Evolutionary conservation across 257 asterid genomes (phyloP).

Genomic region (Catharanthus roseus): DNA sequence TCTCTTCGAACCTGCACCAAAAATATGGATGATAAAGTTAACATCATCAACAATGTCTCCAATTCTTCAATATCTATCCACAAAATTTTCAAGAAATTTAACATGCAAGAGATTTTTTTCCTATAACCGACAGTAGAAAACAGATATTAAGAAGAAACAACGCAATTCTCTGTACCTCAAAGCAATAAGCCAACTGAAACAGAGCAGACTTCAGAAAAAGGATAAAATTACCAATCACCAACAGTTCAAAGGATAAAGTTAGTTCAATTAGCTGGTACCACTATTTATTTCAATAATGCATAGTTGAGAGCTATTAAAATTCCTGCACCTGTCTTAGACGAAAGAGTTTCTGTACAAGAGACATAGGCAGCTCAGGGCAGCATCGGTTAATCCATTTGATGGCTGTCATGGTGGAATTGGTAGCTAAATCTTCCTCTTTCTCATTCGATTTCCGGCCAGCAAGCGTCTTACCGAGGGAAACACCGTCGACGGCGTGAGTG

Average conservation of each 20-base stretch:
- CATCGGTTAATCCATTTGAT: slow-evolving; percentile 75
- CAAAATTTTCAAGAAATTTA: background rate
- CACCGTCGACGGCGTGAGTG: slow-evolving; percentile 43
- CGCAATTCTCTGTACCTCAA: background rate
- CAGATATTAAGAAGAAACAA: background rate
- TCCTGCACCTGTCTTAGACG: slow-evolving; percentile 69
- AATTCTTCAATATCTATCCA: background rate
- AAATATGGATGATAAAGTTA: slow-evolving; percentile 6
- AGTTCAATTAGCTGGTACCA: background rate
- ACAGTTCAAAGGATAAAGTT: background rate
- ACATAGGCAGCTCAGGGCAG: slow-evolving; percentile 80
- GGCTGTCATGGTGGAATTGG: slow-evolving; percentile 39
- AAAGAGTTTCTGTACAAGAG: slow-evolving; percentile 87
- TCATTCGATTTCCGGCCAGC: slow-evolving; percentile 15
- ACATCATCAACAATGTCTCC: background rate
- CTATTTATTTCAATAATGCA: too few species aligned
- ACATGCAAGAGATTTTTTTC: background rate
- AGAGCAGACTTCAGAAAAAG: background rate
- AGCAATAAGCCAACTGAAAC: background rate
- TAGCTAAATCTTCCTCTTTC: background rate
- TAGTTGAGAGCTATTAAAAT: too few species aligned
- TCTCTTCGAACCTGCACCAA: slow-evolving; percentile 62
- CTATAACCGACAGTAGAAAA: too few species aligned
- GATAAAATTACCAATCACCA: background rate
- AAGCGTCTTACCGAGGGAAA: slow-evolving; percentile 34